A percentile compares a stretch with the other conserved stretches of the same genome.
These are phyloP conservation scores for Penicillium argentinense DNA, from an alignment of 495 filamentous ascomycete genomes.

Conservation along the genomic window DNA sequence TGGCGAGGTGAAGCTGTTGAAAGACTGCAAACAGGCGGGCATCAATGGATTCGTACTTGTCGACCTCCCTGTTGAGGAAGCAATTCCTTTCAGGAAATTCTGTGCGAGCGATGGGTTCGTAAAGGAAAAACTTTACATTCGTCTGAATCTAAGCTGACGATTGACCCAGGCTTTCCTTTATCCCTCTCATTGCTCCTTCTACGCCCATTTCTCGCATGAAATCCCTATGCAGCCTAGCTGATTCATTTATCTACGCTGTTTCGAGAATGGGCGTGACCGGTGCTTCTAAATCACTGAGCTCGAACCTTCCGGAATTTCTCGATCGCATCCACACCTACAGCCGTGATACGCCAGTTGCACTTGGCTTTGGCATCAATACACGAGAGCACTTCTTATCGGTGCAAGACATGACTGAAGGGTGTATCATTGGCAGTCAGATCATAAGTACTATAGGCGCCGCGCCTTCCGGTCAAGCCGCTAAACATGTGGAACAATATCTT, in stretches of 20 bases:
- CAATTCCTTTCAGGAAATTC: slow-evolving; percentile 78
- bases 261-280: slow-evolving; percentile 96
- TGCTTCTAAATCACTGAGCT: slow-evolving; percentile 73
- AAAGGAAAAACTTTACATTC: background rate
- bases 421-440: slow-evolving; percentile 94
- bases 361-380: slow-evolving; percentile 94
- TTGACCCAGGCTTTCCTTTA: slow-evolving; percentile 76
- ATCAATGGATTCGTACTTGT: slow-evolving; percentile 97
- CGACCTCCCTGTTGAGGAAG: slow-evolving; percentile 92
- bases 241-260: slow-evolving; percentile 97
- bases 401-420: slow-evolving; percentile 81
- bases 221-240: slow-evolving; percentile 90
- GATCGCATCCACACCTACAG: slow-evolving; percentile 80
- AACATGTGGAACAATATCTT: slow-evolving; percentile 83
- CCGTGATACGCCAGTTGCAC: slow-evolving; percentile 71
- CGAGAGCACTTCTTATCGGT: slow-evolving; percentile 85
- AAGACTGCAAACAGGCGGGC: slow-evolving; percentile 78
- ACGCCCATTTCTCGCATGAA: slow-evolving; percentile 88
- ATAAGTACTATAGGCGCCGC: slow-evolving; percentile 75
- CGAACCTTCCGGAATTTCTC: slow-evolving; percentile 73
- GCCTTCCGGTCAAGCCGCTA: slow-evolving; percentile 62
- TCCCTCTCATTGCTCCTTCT: slow-evolving; percentile 89
- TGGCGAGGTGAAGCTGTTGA: slow-evolving; percentile 81
- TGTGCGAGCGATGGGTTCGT: slow-evolving; percentile 72
- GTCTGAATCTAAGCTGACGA: background rate